Conservation (phyloP, 805 yeast species). For the Myxozyma monticola region DNA sequence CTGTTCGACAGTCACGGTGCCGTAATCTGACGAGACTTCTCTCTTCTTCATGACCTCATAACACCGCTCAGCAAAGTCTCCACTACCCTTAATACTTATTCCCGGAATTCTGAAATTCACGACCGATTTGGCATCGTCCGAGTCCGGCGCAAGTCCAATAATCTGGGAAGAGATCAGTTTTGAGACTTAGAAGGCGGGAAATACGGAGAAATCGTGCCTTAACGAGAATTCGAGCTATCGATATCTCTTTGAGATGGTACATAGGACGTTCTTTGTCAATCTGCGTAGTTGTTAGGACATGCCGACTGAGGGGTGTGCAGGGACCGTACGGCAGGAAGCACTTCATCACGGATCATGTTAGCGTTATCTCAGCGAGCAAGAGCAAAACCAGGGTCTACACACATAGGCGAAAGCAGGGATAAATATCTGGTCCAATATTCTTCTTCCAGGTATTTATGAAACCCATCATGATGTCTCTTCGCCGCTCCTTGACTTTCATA, state of each 20-base stretch:
- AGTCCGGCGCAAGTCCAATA: constrained; percentile 58
- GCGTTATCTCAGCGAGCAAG: background rate
- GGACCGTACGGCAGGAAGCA: constrained; percentile 28
- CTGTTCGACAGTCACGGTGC: constrained; percentile 48
- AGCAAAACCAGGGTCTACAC: constrained; percentile 5
- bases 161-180: constrained; percentile 43
- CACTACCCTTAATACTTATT: constrained; percentile 43
- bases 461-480: constrained; percentile 37
- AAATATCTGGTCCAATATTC: constrained; percentile 61
- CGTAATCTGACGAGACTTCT: constrained; percentile 43
- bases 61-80: constrained; percentile 50
- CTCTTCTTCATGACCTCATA: constrained; percentile 53
- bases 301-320: background rate
- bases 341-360: constrained; percentile 8
- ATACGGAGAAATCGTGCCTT: constrained; percentile 17
- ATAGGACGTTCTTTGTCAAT: constrained; percentile 52
- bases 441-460: constrained; percentile 55
- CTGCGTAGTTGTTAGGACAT: constrained; percentile 5
- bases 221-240: constrained; percentile 53
- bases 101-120: constrained; percentile 47
- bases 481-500: constrained; percentile 27
- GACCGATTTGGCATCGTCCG: constrained; percentile 58
- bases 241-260: constrained; percentile 64
- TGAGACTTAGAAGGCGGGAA: background rate
- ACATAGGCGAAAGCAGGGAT: constrained; percentile 61